phyloP scores from a whole-genome alignment of 352 stramenopile genomes.

The Pythium monospermum region DNA sequence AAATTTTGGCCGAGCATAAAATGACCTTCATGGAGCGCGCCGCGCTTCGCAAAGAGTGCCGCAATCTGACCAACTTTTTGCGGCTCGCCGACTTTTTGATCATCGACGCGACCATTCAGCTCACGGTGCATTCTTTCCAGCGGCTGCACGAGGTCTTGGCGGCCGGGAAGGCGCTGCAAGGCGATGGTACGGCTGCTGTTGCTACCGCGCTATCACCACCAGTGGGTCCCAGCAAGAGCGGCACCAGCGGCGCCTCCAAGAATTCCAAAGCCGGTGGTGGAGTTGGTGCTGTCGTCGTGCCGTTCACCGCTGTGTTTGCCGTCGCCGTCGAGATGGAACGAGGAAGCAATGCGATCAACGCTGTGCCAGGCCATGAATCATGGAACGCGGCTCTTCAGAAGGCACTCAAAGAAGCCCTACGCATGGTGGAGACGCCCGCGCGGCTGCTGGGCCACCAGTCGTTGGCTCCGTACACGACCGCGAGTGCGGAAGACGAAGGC shows the following conservation, averaged over 20 bases:
- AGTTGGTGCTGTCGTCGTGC: constrained; percentile 10
- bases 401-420: constrained; percentile 80
- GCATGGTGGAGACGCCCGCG: constrained; percentile 85
- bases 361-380: constrained; percentile 53
- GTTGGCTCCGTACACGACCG: constrained; percentile 70
- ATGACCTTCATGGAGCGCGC: constrained; percentile 97
- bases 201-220: background rate
- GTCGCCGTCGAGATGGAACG: constrained; percentile 71
- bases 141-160: constrained; percentile 45
- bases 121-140: constrained; percentile 79
- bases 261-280: background rate
- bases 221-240: constrained; percentile 1
- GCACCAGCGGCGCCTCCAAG: constrained; percentile 1
- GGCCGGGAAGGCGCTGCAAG: constrained; percentile 37
- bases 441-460: constrained; percentile 77
- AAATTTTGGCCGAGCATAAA: constrained; percentile 90
- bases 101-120: constrained; percentile 83
- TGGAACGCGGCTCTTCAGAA: constrained; percentile 69
- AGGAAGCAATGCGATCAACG: constrained; percentile 30
- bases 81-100: constrained; percentile 90
- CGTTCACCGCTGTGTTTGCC: constrained; percentile 53
- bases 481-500: constrained; percentile 78
- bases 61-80: constrained; percentile 89
- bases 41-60: constrained; percentile 88
- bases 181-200: constrained; percentile 4